Evolutionary conservation across 2,329 filamentous ascomycete genomes (phyloP), one percentile per base, ranked within the genome.

Genomic region (Thermothelomyces thermophilus): DNA sequence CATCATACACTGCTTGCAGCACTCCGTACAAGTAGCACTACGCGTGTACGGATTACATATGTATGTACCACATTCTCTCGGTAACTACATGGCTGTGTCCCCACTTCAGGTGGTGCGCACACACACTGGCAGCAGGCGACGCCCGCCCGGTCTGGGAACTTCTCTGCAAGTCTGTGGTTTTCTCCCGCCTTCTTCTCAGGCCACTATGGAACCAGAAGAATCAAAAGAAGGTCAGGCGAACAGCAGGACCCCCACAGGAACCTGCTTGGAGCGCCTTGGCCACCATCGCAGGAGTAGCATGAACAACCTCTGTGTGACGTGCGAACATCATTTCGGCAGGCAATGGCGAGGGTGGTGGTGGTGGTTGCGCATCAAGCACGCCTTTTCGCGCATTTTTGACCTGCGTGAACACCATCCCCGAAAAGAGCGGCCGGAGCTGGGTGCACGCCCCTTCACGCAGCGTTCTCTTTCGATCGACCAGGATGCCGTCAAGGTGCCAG

Each of bases 401-500:
- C 46, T 52, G 49, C 48, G 24, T 22, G 35, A 41, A n/a, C 28
- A 41, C 36, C 30, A 19, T 5, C 31, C 28, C 34, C 37, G 9
- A 24, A n/a, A 14, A 17, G 24, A 17, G 34, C 13, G 40, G 34
- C 40, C 33, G 31, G 19, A 31, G 28, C 45, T 55, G 51, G 24
- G 14, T 24, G 42, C 48, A 54, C 52, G 16, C 47, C 50, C 46
- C 43, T 47, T 49, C 46, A 43, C 35, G n/a, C 26, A 9, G 46
- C 28, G 20, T 44, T 19, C 30, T 39, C 37, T 45, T 26, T 30
- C 44, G 28, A 33, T 37, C 41, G 45, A 51, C 56, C 52, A 55
- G 52, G 49, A 54, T 56, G 54, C 46, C 52, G 54, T 53, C 51
- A 57, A 53, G 45, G 49, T 14, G 20, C 22, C 35, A 33, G 52